Evolutionary conservation across 78 protist species (phyloP).

Genomic region (Creolimax fragrantissima): DNA sequence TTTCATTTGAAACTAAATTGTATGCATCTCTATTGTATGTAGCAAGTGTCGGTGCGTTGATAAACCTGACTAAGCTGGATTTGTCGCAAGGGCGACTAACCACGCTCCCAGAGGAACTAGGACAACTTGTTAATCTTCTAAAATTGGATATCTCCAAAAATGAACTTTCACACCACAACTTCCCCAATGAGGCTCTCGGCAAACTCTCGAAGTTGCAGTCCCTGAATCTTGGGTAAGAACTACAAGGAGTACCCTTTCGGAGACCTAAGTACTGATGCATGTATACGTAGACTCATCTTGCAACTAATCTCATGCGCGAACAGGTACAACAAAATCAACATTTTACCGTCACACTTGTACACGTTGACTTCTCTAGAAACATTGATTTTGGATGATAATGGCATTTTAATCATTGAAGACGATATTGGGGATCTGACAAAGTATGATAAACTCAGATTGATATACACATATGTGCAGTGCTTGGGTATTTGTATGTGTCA

Average conservation of each 20-base stretch:
- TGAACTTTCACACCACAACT: not conserved
- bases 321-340: not conserved
- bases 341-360: not conserved
- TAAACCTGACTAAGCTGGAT: not conserved
- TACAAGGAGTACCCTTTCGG: too few species aligned
- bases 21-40: too few species aligned
- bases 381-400: not conserved
- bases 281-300: too few species aligned
- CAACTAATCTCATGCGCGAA: too few species aligned
- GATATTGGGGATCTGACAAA: not conserved
- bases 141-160: not conserved
- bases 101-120: not conserved
- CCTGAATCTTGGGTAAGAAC: not conserved
- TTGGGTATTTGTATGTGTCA: not conserved
- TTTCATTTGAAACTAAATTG: too few species aligned
- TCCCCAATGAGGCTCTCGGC: not conserved
- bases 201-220: not conserved
- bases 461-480: too few species aligned
- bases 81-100: not conserved
- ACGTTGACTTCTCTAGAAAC: not conserved
- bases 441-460: too few species aligned
- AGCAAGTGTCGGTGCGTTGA: not conserved
- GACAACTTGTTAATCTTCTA: not conserved
- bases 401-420: not conserved
- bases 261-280: too few species aligned